phyloP scores from a whole-genome alignment of 2,329 filamentous ascomycete genomes.

The Septoria linicola region DNA sequence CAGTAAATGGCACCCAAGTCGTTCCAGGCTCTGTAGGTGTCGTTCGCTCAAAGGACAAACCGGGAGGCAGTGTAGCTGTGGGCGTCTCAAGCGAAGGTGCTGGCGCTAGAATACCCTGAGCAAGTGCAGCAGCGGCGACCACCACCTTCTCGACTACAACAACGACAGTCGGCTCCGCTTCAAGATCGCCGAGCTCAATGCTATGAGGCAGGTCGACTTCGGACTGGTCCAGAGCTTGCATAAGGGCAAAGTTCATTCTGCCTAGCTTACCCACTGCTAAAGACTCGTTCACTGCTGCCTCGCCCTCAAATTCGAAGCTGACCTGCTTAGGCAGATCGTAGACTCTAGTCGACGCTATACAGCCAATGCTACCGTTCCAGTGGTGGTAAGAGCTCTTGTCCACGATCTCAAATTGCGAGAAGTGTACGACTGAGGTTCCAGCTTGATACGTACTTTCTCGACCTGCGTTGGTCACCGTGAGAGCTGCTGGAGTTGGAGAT shows the following conservation, averaged over 20 bases:
- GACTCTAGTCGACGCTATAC: constrained; percentile 37
- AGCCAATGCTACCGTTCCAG: constrained; percentile 34
- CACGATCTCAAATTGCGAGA: constrained; percentile 46
- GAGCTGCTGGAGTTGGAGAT: constrained; percentile 32
- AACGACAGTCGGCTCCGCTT: constrained; percentile 45
- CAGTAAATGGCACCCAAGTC: constrained; percentile 24
- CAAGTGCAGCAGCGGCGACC: constrained; percentile 26
- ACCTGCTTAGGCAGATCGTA: constrained; percentile 39
- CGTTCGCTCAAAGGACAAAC: constrained; percentile 16
- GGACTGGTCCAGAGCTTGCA: constrained; percentile 31
- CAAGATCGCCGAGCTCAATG: constrained; percentile 38
- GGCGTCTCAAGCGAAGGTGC: constrained; percentile 24
- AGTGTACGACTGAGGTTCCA: constrained; percentile 45
- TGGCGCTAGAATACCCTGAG: constrained; percentile 13
- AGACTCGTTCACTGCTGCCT: constrained; percentile 29
- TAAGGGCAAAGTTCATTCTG: constrained; percentile 38
- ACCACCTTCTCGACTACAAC: constrained; percentile 45
- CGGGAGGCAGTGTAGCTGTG: constrained; percentile 30
- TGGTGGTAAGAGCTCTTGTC: constrained; percentile 30
- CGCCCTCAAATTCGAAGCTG: constrained; percentile 41
- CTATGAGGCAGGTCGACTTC: constrained; percentile 6
- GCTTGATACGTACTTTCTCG: constrained; percentile 26
- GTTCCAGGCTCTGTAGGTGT: constrained; percentile 23
- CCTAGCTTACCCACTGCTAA: constrained; percentile 23
- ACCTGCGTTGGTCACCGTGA: constrained; percentile 27